Conservation (phyloP, 441 rosid genomes). For the Populus hybrid region DNA sequence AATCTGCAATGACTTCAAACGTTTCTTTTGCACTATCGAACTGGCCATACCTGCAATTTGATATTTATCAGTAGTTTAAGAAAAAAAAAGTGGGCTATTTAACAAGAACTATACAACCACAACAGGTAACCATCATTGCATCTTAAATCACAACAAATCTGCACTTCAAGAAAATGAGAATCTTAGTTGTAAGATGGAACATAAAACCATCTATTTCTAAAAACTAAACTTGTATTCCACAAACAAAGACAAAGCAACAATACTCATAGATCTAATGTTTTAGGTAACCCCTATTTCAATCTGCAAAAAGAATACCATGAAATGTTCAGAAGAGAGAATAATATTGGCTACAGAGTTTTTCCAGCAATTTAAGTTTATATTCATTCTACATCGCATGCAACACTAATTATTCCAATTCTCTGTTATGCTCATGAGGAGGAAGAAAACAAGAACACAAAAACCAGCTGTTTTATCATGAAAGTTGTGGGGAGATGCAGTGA, state of each 20-base stretch:
- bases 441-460: no score
- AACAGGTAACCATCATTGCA: not conserved
- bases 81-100: constrained; percentile 7
- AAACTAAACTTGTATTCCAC: not conserved
- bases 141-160: not conserved
- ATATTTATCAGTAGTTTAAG: constrained; percentile 19
- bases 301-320: not conserved
- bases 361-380: no score
- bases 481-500: no score
- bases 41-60: constrained; percentile 82
- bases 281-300: not conserved
- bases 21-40: constrained; percentile 97
- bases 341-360: not conserved
- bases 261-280: not conserved
- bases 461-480: no score
- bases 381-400: no score
- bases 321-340: not conserved
- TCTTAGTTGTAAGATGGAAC: not conserved
- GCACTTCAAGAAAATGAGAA: not conserved
- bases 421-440: no score
- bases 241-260: not conserved
- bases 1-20: constrained; percentile 94
- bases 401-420: no score
- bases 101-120: not conserved
- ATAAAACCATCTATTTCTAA: not conserved